Evolutionary conservation across 1,284 basidiomycete genomes (phyloP).

Genomic region (Cutaneotrichosporon arboriforme): DNA sequence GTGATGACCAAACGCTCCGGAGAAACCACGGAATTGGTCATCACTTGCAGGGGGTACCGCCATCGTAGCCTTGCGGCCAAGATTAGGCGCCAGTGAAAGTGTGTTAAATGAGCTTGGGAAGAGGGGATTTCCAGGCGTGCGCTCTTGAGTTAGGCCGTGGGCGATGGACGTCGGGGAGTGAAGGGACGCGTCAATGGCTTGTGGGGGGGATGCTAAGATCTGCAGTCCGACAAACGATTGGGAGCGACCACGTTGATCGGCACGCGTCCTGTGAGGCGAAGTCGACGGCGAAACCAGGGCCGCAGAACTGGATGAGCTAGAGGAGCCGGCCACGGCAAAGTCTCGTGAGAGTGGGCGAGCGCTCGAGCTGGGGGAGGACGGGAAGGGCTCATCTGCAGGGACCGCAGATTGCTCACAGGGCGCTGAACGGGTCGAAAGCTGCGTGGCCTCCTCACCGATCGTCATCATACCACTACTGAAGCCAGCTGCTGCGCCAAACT

Average conservation of each 20-base stretch:
- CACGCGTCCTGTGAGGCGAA: background rate
- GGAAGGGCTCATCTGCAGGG: background rate
- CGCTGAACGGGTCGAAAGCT: too few relatives aligned
- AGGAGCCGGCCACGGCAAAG: background rate
- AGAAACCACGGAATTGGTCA: conserved; percentile 8
- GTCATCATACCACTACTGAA: conserved; percentile 16
- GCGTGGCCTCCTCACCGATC: conserved; percentile 22
- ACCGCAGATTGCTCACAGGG: too few relatives aligned
- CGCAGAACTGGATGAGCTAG: background rate
- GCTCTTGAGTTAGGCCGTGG: conserved; percentile 18
- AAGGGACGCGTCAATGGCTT: background rate
- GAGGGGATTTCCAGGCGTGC: conserved; percentile 41
- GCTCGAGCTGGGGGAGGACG: background rate
- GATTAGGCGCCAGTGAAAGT: conserved; percentile 37
- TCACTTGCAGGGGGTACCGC: background rate
- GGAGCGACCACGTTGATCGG: conserved; percentile 12
- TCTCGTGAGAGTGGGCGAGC: background rate
- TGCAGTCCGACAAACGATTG: conserved; percentile 43
- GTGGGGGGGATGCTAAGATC: conserved; percentile 27
- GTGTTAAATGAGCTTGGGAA: conserved; percentile 43
- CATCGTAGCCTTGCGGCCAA: conserved; percentile 34
- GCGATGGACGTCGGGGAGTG: background rate
- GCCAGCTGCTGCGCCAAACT: background rate
- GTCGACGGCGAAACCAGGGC: conserved; percentile 1
- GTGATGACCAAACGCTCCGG: too few relatives aligned